Base-by-base conservation (phyloP, 2,329 filamentous ascomycete species). In the Ophiostoma fasciatum region DNA sequence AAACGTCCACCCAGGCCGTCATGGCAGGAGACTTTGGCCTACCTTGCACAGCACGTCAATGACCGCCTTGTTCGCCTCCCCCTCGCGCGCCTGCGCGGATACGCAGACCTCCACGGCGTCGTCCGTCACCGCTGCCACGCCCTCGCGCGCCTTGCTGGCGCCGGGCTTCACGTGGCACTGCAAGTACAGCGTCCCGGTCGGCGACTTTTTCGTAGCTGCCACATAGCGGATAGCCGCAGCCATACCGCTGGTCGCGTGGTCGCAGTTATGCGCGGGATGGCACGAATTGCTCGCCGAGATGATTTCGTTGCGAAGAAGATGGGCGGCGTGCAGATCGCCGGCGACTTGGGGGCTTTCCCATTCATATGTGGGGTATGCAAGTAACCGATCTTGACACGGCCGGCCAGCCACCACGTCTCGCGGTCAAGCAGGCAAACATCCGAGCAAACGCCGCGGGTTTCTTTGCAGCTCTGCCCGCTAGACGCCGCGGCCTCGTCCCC, bases 1-100 rank as follows among this genome's bases (percentile, higher is more conserved):
- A n/a, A n/a, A n/a, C n/a, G n/a, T n/a, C n/a, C n/a, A n/a, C n/a
- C n/a, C n/a, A n/a, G n/a, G n/a, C n/a, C n/a, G n/a, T n/a, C n/a
- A n/a, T n/a, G n/a, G n/a, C n/a, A n/a, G n/a, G n/a, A n/a, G n/a
- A n/a, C n/a, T n/a, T n/a, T n/a, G n/a, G n/a, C n/a, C n/a, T 46
- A 74, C 73, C 48, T 71, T 59, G 43, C 76, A 75, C 37, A 84
- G 57, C 5, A 82, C 55, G 26, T 66, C 60, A 33, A 73, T 56
- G 3, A 81, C 72, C 5, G 78, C 77, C 49, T 68, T 69, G 49
- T 83, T 83, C 5, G 78, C 71, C 49, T 80, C 74, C 12, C 77
- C 76, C 12, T 82, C 74, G 41, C 66, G 64, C 10, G 78, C 64
- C 43, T 68, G 74, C 0, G 75, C 77, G 1, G 76, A 57, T 3